Base-by-base conservation (phyloP, 495 filamentous ascomycete genomes). In the Hamigera avellanea region DNA sequence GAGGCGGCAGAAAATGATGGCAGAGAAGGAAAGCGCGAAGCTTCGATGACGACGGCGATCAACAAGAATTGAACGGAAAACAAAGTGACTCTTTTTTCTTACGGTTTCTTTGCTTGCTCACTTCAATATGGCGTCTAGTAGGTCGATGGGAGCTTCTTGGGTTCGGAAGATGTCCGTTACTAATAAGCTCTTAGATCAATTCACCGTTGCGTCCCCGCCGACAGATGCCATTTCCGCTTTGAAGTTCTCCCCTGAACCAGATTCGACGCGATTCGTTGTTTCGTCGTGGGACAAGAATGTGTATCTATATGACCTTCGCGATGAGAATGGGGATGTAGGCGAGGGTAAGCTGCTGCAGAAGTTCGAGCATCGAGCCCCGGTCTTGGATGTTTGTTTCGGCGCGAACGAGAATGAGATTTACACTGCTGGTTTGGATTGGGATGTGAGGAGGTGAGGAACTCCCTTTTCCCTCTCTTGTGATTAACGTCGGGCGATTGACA, bases 261-360 rank as follows among this genome's bases (percentile, higher is more conserved):
- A 64, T 35, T 69, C 71, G 10, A 80, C 73, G 31, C 73, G 75
- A 35, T 69, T 98, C 19, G 75, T 93, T 19, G 86, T 86, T 49
- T 82, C 89, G 8, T 98, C 89, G 37, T 98, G 91, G 91, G 91
- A 95, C 58, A 84, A 77, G 58, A 71, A 83, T 56, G 76, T 93
- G 16, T 93, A 94, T 58, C 73, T 93, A 28, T 98, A 98, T 67
- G 81, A 94, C 49, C 70, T 73, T 36, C 68, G 71, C 42, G 66
- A 70, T 30, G 75, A 78, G 26, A 71, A 75, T 41, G 75, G 72
- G 8, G 38, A 19, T 26, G 42, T 63, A 25, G 73, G 71, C 14
- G 69, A 75, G 37, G 75, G 73, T 3, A 66, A 64, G 36, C 70
- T 93, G 14, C 51, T 86, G 15, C 65, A 73, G 36, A 85, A 75